Conservation (phyloP, 2,329 filamentous ascomycete genomes). For the Phaeosphaeria sp. region DNA sequence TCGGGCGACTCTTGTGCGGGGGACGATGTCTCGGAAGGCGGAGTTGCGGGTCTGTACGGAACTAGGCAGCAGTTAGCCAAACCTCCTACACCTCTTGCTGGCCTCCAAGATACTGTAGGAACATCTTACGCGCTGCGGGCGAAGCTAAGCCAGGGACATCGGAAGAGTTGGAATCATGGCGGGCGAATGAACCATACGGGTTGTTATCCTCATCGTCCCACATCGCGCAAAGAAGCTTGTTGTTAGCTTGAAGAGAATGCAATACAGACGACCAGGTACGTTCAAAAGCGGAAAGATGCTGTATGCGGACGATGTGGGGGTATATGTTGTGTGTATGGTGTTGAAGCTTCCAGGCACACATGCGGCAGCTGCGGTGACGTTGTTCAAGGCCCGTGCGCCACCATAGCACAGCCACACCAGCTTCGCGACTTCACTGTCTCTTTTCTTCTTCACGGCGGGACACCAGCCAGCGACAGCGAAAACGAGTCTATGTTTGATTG, state of each 20-base stretch:
- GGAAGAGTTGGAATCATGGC: conserved; percentile 78
- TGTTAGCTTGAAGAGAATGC: neutral
- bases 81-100: neutral
- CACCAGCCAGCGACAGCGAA: neutral
- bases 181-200: conserved; percentile 93
- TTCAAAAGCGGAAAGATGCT: neutral
- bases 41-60: conserved; percentile 63
- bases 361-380: conserved; percentile 10
- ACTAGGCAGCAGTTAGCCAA: conserved; percentile 29
- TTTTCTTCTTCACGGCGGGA: neutral
- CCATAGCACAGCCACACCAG: neutral
- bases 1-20: conserved; percentile 71
- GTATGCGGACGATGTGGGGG: neutral
- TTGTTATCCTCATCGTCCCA: conserved; percentile 99
- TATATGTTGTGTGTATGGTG: neutral
- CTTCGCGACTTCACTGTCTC: neutral
- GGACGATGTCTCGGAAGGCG: conserved; percentile 74
- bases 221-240: conserved; percentile 61
- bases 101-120: conserved; percentile 4
- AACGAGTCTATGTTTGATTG: neutral
- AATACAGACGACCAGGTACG: neutral
- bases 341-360: conserved; percentile 1
- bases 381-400: conserved; percentile 5
- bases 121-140: conserved; percentile 46
- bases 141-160: conserved; percentile 57